Evolutionary conservation across 495 filamentous ascomycete species (phyloP).

Genomic region (Staphylotrichum tortipilum): DNA sequence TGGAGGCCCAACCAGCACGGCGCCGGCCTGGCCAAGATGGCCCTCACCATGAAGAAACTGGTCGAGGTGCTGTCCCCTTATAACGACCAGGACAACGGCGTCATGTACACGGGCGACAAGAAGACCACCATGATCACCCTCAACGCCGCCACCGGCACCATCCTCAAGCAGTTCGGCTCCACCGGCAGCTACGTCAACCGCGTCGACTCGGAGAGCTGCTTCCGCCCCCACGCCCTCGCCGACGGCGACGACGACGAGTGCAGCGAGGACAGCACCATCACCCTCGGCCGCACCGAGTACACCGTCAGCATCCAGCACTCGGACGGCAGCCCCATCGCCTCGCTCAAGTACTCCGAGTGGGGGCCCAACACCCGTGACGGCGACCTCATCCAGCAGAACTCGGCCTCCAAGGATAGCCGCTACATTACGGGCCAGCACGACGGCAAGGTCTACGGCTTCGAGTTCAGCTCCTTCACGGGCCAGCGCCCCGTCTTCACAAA

Average conservation of each 20-base stretch:
- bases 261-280: conserved; percentile 60
- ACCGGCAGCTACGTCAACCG: conserved; percentile 33
- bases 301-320: conserved; percentile 72
- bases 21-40: conserved; percentile 68
- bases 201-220: conserved; percentile 47
- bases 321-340: conserved; percentile 72
- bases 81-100: conserved; percentile 55
- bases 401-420: conserved; percentile 68
- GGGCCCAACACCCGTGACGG: conserved; percentile 82
- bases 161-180: conserved; percentile 48
- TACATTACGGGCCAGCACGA: conserved; percentile 85
- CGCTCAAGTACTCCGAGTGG: conserved; percentile 92
- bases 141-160: conserved; percentile 71
- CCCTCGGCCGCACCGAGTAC: conserved; percentile 79
- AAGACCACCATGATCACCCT: conserved; percentile 80
- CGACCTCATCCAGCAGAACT: conserved; percentile 78
- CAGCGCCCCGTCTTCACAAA: conserved; percentile 41
- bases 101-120: conserved; percentile 87
- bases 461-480: conserved; percentile 44
- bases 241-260: conserved; percentile 68
- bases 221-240: conserved; percentile 50
- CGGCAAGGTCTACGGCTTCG: conserved; percentile 75
- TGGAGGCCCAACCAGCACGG: conserved; percentile 64
- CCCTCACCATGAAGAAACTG: conserved; percentile 74
- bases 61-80: conserved; percentile 63